A percentile compares a stretch with the other conserved stretches of the same genome.
These are phyloP conservation scores for Aspergillus nidulans DNA, from an alignment of 495 filamentous ascomycete species.

Conservation along the genomic window DNA sequence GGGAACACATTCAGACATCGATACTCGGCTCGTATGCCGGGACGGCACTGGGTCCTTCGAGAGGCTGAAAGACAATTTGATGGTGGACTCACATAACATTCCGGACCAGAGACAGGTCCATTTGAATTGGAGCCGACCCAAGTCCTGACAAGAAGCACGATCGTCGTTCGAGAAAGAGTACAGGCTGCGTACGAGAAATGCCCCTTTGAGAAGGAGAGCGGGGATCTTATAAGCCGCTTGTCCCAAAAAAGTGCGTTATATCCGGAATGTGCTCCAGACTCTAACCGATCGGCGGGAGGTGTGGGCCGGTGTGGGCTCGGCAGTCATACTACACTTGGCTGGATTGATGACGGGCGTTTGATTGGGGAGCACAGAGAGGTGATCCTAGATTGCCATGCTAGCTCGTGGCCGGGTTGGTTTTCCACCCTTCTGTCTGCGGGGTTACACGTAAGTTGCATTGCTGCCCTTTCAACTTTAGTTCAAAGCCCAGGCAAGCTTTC, in stretches of 20 bases:
- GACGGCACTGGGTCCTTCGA: not conserved
- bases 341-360: not conserved
- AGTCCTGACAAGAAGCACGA: not conserved
- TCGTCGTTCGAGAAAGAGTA: not conserved
- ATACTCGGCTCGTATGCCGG: not conserved
- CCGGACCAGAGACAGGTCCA: not conserved
- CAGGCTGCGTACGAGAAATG: not conserved
- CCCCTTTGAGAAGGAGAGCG: not conserved
- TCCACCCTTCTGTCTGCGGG: conserved; percentile 1
- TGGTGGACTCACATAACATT: not conserved
- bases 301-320: conserved; percentile 1
- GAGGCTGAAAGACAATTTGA: not conserved
- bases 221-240: not conserved
- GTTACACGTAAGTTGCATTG: conserved; percentile 1
- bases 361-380: not conserved
- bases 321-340: not conserved
- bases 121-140: not conserved
- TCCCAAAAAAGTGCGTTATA: not conserved
- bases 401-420: not conserved
- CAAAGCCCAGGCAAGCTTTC: not conserved
- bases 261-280: not conserved
- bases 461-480: not conserved
- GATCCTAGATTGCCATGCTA: conserved; percentile 5
- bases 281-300: conserved; percentile 2
- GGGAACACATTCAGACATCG: not conserved